Percentiles rank a stretch among this genome's conserved stretches.
phyloP scores from a whole-genome alignment of 1,284 basidiomycete species.

The Melanopsichium pennsylvanicum region DNA sequence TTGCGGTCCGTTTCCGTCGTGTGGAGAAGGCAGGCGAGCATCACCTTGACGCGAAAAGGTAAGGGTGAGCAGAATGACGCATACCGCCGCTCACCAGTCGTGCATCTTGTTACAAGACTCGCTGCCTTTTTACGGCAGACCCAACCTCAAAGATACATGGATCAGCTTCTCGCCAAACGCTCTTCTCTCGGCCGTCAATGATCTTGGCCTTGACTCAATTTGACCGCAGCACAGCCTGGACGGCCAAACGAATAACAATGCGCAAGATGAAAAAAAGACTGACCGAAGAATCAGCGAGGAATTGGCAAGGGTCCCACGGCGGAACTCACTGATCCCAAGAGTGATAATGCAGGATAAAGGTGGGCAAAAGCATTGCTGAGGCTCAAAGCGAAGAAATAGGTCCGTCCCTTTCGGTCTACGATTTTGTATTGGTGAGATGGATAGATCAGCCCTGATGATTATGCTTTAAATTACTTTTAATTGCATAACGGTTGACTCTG shows the following conservation, averaged over 20 bases:
- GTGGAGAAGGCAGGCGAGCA: slow-evolving; percentile 13
- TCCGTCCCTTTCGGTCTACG: no score
- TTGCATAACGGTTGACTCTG: background rate
- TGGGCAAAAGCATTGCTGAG: no score
- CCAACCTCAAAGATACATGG: no score
- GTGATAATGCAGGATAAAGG: slow-evolving; percentile 22
- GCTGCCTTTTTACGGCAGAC: no score
- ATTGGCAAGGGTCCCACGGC: background rate
- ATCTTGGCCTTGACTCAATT: slow-evolving; percentile 9
- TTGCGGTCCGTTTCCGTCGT: background rate
- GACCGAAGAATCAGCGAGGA: slow-evolving; percentile 24
- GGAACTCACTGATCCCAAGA: slow-evolving; percentile 13
- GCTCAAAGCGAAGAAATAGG: no score
- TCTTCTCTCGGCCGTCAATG: slow-evolving; percentile 32
- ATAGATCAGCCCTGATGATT: no score
- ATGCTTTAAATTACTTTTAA: no score
- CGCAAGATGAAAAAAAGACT: slow-evolving; percentile 11
- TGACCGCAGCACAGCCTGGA: slow-evolving; percentile 9
- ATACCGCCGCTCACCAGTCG: background rate
- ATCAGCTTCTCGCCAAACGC: slow-evolving; percentile 9
- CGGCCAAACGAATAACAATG: slow-evolving; percentile 16
- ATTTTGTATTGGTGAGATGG: no score
- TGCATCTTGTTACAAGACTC: background rate
- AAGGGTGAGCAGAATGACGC: slow-evolving; percentile 13
- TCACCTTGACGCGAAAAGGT: no score